Evolutionary conservation across 148 eudicot species (phyloP).

Genomic region (Pouteria glomerata): DNA sequence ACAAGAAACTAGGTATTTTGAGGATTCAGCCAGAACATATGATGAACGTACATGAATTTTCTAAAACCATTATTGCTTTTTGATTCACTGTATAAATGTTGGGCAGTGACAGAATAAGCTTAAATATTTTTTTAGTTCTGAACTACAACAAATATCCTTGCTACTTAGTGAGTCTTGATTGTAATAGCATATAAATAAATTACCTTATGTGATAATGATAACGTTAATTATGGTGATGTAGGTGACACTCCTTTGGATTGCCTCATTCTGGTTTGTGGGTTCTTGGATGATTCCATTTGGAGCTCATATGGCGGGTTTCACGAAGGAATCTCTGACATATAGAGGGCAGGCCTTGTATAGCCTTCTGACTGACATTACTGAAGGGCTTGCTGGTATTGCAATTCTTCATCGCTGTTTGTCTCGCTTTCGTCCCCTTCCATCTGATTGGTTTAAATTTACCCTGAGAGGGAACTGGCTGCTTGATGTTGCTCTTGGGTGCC

Average conservation of each 20-base stretch:
- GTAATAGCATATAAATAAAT: no score
- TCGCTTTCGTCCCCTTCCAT: slow-evolving; percentile 70
- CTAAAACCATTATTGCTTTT: neutral
- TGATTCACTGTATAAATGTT: neutral
- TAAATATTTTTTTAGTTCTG: neutral
- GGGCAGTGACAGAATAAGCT: neutral
- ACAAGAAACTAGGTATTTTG: neutral
- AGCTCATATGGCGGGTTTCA: slow-evolving; percentile 64
- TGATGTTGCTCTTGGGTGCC: slow-evolving; percentile 73
- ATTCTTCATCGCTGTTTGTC: slow-evolving; percentile 66
- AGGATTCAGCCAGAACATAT: neutral
- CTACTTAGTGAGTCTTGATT: neutral
- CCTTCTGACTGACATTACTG: slow-evolving; percentile 67
- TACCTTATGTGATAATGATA: neutral
- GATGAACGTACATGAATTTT: neutral
- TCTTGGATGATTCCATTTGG: slow-evolving; percentile 85
- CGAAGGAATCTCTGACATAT: slow-evolving; percentile 60
- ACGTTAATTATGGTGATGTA: slow-evolving; percentile 20
- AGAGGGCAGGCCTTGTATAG: slow-evolving; percentile 84
- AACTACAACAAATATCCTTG: neutral
- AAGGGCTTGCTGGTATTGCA: slow-evolving; percentile 74
- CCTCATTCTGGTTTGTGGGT: slow-evolving; percentile 77
- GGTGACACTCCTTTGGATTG: slow-evolving; percentile 75
- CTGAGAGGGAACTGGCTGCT: slow-evolving; percentile 69
- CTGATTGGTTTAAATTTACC: slow-evolving; percentile 72